phyloP scores from a whole-genome alignment of 306 rosid species.

The Parietaria judaica region DNA sequence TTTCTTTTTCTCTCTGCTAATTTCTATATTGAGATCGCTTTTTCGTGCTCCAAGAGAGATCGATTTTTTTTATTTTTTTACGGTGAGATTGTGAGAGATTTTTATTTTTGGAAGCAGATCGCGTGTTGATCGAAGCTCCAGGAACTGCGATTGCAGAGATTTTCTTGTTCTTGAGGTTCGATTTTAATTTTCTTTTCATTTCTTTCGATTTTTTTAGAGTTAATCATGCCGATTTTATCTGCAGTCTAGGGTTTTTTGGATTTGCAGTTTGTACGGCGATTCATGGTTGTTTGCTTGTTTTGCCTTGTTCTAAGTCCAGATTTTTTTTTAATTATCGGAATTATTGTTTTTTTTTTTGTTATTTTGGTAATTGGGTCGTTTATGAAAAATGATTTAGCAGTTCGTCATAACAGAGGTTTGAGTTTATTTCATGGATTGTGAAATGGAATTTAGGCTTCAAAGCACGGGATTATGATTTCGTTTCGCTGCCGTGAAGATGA shows the following conservation, averaged over 20 bases:
- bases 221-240: background rate
- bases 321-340: too few relatives aligned
- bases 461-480: too few relatives aligned
- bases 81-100: background rate
- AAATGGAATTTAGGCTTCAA: too few relatives aligned
- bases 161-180: background rate
- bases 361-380: too few relatives aligned
- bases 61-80: background rate
- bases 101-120: conserved; percentile 11
- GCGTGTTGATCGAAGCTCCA: conserved; percentile 8
- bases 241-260: conserved; percentile 6
- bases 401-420: too few relatives aligned
- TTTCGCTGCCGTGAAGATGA: too few relatives aligned
- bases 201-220: background rate
- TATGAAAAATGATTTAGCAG: too few relatives aligned
- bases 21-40: background rate
- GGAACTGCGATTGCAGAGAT: background rate
- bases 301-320: too few relatives aligned
- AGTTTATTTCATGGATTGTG: too few relatives aligned
- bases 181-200: background rate
- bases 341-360: too few relatives aligned
- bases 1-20: background rate
- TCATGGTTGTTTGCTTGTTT: too few relatives aligned
- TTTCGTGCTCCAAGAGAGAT: background rate
- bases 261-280: too few relatives aligned